Percentiles rank a stretch among this genome's conserved stretches.
phyloP scores from a whole-genome alignment of 2,329 filamentous ascomycete genomes.

The Colletotrichum plurivorum region DNA sequence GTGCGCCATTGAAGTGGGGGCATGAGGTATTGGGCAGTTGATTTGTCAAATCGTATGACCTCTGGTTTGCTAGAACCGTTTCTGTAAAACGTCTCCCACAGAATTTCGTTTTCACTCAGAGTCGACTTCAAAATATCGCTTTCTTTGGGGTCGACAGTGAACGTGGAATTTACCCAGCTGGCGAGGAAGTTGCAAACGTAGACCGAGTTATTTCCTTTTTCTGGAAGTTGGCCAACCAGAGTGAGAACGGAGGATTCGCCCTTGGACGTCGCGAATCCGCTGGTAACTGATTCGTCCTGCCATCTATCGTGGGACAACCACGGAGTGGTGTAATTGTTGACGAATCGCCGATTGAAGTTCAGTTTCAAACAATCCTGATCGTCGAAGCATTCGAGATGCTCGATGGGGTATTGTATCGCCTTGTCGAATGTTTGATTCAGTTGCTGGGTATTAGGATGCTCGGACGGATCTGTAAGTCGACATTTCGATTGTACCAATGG shows the following conservation, averaged over 20 bases:
- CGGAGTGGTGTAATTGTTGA: too few species aligned
- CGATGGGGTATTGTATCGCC: not conserved
- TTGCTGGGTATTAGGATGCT: not conserved
- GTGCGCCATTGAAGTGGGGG: not conserved
- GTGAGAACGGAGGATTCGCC: not conserved
- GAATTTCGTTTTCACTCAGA: not conserved
- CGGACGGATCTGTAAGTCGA: not conserved
- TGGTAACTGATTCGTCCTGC: not conserved
- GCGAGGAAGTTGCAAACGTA: constrained; percentile 10
- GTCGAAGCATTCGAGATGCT: constrained; percentile 4
- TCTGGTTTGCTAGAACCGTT: not conserved
- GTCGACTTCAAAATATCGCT: constrained; percentile 1
- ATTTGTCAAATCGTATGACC: not conserved
- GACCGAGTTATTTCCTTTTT: not conserved
- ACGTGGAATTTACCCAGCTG: constrained; percentile 11
- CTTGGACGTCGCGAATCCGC: not conserved
- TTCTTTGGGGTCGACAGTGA: constrained; percentile 4
- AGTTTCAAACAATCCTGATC: not conserved
- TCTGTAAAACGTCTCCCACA: not conserved
- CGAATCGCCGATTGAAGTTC: too few species aligned
- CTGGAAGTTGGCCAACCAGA: not conserved
- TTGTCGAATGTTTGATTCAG: not conserved
- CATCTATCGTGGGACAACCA: too few species aligned
- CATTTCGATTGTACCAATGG: constrained; percentile 30
- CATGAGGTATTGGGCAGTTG: not conserved